Conservation (phyloP, 306 rosid genomes). For the Senna siamea region DNA sequence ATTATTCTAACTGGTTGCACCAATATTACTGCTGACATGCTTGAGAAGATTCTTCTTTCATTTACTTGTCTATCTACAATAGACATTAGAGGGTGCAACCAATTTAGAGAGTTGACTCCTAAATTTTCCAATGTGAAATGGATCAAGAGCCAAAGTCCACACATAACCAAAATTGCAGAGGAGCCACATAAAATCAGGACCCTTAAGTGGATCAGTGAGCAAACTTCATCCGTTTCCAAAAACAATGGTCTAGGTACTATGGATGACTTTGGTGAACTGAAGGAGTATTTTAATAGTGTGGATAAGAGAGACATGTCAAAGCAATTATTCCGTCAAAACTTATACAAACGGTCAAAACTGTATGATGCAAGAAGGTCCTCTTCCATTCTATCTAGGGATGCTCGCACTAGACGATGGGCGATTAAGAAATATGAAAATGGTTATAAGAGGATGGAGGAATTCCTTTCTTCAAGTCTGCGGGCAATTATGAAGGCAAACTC, state of each 20-base stretch:
- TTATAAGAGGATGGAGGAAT: slow-evolving; percentile 90
- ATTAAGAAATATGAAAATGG: slow-evolving; percentile 96
- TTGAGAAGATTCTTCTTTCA: slow-evolving; percentile 78
- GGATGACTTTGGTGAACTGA: slow-evolving; percentile 94
- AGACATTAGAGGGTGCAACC: slow-evolving; percentile 90
- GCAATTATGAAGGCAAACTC: slow-evolving; percentile 90
- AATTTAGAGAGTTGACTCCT: slow-evolving; percentile 68
- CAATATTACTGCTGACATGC: slow-evolving; percentile 67
- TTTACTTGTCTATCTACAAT: slow-evolving; percentile 72
- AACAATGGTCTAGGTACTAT: slow-evolving; percentile 55
- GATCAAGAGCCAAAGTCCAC: slow-evolving; percentile 74
- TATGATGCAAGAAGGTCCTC: slow-evolving; percentile 97
- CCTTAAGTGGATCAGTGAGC: slow-evolving; percentile 73
- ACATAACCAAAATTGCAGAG: slow-evolving; percentile 52
- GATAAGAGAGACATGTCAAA: slow-evolving; percentile 88
- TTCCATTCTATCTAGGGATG: slow-evolving; percentile 97
- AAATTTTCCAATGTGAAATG: slow-evolving; percentile 75
- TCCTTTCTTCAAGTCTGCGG: slow-evolving; percentile 79
- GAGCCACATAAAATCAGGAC: slow-evolving; percentile 73
- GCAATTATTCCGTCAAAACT: slow-evolving; percentile 79
- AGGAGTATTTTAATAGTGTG: slow-evolving; percentile 91
- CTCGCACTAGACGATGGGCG: slow-evolving; percentile 94
- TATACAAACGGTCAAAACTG: slow-evolving; percentile 92
- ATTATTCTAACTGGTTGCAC: slow-evolving; percentile 77
- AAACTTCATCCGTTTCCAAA: slow-evolving; percentile 57